Evolutionary conservation across 768 basidiomycete species (phyloP).

Genomic region (Suillus cothurnatus): DNA sequence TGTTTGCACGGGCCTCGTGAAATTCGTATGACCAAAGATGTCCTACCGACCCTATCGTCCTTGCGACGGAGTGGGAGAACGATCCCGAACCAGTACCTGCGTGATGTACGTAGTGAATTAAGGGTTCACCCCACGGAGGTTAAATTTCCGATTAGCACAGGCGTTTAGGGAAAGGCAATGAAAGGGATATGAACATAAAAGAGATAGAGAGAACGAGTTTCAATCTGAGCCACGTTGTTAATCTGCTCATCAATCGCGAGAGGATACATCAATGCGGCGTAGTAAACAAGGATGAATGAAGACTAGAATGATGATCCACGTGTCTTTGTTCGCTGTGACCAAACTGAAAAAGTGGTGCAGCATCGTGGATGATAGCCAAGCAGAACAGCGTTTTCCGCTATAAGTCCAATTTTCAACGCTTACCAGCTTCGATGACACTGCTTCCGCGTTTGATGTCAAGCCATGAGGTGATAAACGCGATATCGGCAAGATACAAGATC

Average conservation of each 20-base stretch:
- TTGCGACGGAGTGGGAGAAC: constrained; percentile 86
- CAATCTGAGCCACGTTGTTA: constrained; percentile 5
- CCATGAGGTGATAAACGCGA: constrained; percentile 87
- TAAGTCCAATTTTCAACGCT: constrained; percentile 2
- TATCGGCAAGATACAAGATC: constrained; percentile 96
- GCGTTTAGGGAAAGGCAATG: not conserved
- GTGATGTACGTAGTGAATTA: constrained; percentile 3
- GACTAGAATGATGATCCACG: not conserved
- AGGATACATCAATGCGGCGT: not conserved
- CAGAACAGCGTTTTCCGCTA: constrained; percentile 4
- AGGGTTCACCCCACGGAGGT: constrained; percentile 1
- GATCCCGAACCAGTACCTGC: constrained; percentile 90
- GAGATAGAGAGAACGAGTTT: not conserved
- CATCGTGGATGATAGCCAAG: constrained; percentile 1
- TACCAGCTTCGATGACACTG: constrained; percentile 91
- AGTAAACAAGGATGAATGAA: not conserved
- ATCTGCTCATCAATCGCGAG: constrained; percentile 9
- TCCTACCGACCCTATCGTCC: constrained; percentile 75
- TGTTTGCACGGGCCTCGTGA: constrained; percentile 81
- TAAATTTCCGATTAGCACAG: not conserved
- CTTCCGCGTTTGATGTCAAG: constrained; percentile 82
- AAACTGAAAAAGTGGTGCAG: not conserved
- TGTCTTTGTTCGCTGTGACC: not conserved
- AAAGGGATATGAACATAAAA: constrained; percentile 4
- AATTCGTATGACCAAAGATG: constrained; percentile 93